Percentiles rank a stretch among this genome's conserved stretches.
Evolutionary conservation across 2,329 filamentous ascomycete genomes (phyloP).

Genomic region (Helicocarpus griseus): DNA sequence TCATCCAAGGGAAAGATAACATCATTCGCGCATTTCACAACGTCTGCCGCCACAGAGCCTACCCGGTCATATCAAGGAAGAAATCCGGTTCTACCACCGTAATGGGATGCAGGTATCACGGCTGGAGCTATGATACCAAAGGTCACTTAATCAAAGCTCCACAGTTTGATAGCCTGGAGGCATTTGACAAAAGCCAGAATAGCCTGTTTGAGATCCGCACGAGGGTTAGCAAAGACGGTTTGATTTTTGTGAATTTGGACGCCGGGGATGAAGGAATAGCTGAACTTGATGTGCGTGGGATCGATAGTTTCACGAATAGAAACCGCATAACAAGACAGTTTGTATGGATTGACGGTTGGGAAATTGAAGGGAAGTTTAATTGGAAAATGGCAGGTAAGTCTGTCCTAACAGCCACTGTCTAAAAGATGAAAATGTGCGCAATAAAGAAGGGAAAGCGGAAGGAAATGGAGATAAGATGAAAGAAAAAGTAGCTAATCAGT

Average conservation of each 20-base stretch:
- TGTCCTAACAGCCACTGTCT: neutral
- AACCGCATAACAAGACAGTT: slow-evolving; percentile 10
- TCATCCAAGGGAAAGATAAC: slow-evolving; percentile 42
- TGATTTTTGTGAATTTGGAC: slow-evolving; percentile 22
- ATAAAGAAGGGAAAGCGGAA: neutral
- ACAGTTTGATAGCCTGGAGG: slow-evolving; percentile 45
- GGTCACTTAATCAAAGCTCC: slow-evolving; percentile 53
- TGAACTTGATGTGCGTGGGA: neutral
- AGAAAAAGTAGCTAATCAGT: neutral
- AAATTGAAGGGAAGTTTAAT: slow-evolving; percentile 22
- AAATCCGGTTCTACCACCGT: slow-evolving; percentile 43
- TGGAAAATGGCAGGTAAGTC: slow-evolving; percentile 25
- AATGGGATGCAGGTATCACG: slow-evolving; percentile 52
- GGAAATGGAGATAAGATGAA: too few relatives aligned
- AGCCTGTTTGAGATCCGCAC: slow-evolving; percentile 38
- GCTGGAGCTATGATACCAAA: slow-evolving; percentile 51
- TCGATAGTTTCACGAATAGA: slow-evolving; percentile 11
- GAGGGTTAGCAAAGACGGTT: slow-evolving; percentile 15
- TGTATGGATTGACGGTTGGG: slow-evolving; percentile 21
- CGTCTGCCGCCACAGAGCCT: slow-evolving; percentile 53
- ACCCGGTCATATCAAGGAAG: slow-evolving; percentile 43
- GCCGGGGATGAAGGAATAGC: slow-evolving; percentile 5
- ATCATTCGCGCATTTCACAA: slow-evolving; percentile 53
- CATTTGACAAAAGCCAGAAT: slow-evolving; percentile 49
- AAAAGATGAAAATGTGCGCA: neutral